Base-by-base conservation (phyloP, 805 yeast genomes). In the Teunomyces funiuensis region DNA sequence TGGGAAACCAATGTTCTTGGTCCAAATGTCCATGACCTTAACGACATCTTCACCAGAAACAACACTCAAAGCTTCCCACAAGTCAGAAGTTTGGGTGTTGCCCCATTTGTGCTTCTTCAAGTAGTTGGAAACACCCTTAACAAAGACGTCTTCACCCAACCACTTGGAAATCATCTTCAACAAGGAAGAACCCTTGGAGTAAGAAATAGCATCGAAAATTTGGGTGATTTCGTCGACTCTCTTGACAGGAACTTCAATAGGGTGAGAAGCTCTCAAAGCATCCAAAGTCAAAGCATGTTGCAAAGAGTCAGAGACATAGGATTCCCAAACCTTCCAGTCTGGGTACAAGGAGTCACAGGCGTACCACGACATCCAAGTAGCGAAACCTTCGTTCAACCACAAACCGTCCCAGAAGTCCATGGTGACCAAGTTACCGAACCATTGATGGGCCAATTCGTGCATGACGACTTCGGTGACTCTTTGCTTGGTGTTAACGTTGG, bases 371-470 rank as follows among this genome's bases (percentile, higher is more conserved):
- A 84, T 85, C 88, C 91, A 86, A 40, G 95, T 86, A 37, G 95
- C 95, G 53, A 86, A 87, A 34, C 93, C 91, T 69, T 86, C 95
- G 60, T 86, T 86, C 54, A 86, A 76, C 91, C 93, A 86, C 55
- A 86, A 75, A 50, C 88, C 91, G 63, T 85, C 88, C 95, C 95
- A 86, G 83, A 88, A 86, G 57, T 85, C 90, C 95, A 86, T 86
- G 41, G 95, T 86, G 45, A 86, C 95, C 65, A 86, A 73, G 64
- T 86, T 83, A 59, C 95, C 95, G 55, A 86, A 86, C 95, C 95
- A 86, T 70, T 86, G 95, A 64, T 86, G 95, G 37, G 95, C 93
- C 68, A 86, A 75, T 67, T 86, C 95, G 68, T 86, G 95, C 69
- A 83, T 87, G 33, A 86, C 89, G 37, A 86, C 93, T 58, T 86